Evolutionary conservation across 2,329 filamentous ascomycete species (phyloP).

Genomic region (Fusarium sp.): DNA sequence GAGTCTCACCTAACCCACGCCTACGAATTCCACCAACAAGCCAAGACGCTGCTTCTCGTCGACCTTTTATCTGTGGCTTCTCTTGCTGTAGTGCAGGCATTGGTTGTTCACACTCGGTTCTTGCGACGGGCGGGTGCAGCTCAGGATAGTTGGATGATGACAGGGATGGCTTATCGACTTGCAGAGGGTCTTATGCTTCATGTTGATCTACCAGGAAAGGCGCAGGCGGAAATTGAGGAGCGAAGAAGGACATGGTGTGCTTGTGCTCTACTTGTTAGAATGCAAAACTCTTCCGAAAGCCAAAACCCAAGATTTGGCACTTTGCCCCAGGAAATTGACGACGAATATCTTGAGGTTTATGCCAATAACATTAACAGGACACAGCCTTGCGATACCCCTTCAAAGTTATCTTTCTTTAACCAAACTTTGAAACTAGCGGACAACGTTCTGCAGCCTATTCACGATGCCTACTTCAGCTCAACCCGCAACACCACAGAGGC

Average conservation of each 20-base stretch:
- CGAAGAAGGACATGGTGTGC: constrained; percentile 44
- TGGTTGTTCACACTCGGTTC: constrained; percentile 42
- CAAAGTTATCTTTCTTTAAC: constrained; percentile 40
- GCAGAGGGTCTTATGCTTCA: constrained; percentile 43
- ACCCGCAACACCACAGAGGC: constrained; percentile 8
- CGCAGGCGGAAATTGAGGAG: constrained; percentile 39
- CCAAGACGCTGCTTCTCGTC: constrained; percentile 38
- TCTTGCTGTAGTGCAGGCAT: constrained; percentile 41
- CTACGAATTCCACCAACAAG: constrained; percentile 42
- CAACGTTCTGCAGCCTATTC: constrained; percentile 37
- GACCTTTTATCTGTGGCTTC: constrained; percentile 40
- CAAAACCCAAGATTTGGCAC: constrained; percentile 25
- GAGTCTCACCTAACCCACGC: constrained; percentile 23
- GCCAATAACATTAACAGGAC: constrained; percentile 1
- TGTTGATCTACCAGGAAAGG: constrained; percentile 38
- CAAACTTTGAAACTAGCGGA: constrained; percentile 39
- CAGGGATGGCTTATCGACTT: constrained; percentile 41
- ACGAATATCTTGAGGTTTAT: constrained; percentile 38
- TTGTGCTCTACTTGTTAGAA: constrained; percentile 38
- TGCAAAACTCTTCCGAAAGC: constrained; percentile 34
- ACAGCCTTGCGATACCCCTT: constrained; percentile 38
- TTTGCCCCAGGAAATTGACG: constrained; percentile 40
- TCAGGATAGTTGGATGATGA: constrained; percentile 44
- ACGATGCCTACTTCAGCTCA: constrained; percentile 26
- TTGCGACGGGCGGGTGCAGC: constrained; percentile 30